Conservation (phyloP, 345 rosid genomes). For the Isatis tinctoria region DNA sequence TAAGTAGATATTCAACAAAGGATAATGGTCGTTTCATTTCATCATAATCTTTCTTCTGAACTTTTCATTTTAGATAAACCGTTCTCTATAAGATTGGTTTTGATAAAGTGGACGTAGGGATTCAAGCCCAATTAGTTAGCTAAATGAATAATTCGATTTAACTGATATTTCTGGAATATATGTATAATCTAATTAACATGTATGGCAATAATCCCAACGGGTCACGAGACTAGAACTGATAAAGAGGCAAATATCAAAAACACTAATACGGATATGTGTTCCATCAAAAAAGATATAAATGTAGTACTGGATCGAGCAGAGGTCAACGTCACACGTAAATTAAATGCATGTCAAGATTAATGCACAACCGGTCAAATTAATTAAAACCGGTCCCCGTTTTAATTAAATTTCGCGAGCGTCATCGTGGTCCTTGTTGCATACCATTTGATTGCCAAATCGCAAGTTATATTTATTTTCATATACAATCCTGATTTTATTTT, state of each 20-base stretch:
- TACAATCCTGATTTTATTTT: background rate
- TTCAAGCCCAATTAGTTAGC: background rate
- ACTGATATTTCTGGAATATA: background rate
- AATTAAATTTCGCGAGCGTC: constrained; percentile 18
- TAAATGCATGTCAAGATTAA: constrained; percentile 29
- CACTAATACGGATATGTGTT: constrained; percentile 13
- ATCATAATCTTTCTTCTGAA: background rate
- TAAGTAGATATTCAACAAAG: background rate
- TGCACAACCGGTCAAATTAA: constrained; percentile 28
- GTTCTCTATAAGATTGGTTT: background rate
- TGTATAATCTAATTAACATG: background rate
- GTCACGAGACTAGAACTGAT: constrained; percentile 3
- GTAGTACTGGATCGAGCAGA: constrained; percentile 18
- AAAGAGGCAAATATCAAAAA: constrained; percentile 12
- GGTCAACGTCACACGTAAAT: constrained; percentile 31
- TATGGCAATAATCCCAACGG: background rate
- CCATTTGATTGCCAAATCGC: background rate
- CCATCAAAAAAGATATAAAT: constrained; percentile 28
- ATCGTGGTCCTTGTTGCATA: constrained; percentile 24
- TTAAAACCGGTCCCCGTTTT: constrained; percentile 28
- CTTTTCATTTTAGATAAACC: background rate
- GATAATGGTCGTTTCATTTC: background rate
- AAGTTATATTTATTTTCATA: background rate
- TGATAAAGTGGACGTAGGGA: background rate
- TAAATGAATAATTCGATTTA: background rate